These are phyloP conservation scores for Leccinum pallidistipes DNA, from an alignment of 1,284 basidiomycete species.

Conservation along the genomic window DNA sequence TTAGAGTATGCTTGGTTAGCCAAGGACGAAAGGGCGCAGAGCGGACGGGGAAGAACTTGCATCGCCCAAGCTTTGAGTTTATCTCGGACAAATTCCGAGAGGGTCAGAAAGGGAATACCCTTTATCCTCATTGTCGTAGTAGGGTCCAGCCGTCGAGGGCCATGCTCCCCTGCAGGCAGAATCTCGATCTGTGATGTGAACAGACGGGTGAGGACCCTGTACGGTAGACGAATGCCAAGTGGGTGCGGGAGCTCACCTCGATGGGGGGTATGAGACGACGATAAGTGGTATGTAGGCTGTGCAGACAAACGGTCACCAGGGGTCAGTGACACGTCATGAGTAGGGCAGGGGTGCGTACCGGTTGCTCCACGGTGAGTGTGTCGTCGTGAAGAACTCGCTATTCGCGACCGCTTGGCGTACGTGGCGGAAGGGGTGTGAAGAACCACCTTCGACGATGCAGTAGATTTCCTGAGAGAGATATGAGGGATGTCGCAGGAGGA, in stretches of 20 bases:
- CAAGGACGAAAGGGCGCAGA: background rate
- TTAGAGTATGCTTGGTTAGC: conserved; percentile 5
- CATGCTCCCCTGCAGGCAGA: conserved; percentile 73
- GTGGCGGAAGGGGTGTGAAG: conserved; percentile 51
- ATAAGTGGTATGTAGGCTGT: conserved; percentile 57
- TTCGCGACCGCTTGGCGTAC: conserved; percentile 53
- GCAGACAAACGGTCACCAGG: conserved; percentile 17
- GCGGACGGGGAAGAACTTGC: conserved; percentile 42
- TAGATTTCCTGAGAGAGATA: conserved; percentile 46
- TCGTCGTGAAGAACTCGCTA: conserved; percentile 42
- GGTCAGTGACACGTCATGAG: conserved; percentile 12
- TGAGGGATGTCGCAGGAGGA: background rate
- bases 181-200: conserved; percentile 65
- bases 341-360: conserved; percentile 38
- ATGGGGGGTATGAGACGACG: conserved; percentile 47
- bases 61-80: conserved; percentile 77
- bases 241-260: conserved; percentile 36
- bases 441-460: conserved; percentile 56
- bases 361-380: conserved; percentile 55
- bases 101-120: conserved; percentile 69
- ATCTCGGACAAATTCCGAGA: conserved; percentile 77
- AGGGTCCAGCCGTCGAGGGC: conserved; percentile 68
- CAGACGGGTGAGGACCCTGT: background rate
- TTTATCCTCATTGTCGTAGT: conserved; percentile 64
- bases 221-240: conserved; percentile 1